Base-by-base conservation (phyloP, 345 rosid genomes). In the Zanthoxylum bungeanum region DNA sequence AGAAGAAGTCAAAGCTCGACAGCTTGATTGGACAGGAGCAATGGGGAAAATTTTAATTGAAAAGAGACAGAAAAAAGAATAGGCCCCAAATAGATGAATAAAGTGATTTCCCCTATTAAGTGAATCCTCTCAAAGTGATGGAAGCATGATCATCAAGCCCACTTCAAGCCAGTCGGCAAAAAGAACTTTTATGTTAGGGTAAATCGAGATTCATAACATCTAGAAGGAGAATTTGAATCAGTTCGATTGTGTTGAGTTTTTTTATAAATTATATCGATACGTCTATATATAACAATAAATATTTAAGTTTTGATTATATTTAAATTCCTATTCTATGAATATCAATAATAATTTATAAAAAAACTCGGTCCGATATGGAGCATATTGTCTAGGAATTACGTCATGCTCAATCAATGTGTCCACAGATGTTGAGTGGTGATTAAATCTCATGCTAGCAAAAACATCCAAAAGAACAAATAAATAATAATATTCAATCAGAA, bases 391-490 rank as follows among this genome's bases (percentile, higher is more conserved):
- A 63, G 51, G 69, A 8, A 27, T 49, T 31, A 16, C n/a, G 51
- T 5, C 37, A 37, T 53, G 50, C 50, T 68, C 62, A 22, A 52
- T 51, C 55, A 68, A 37, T 34, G 19, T 19, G 58, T 49, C 40
- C 40, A 66, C 40, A 27, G 5, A 47, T 46, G 28, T 33, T 30
- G 70, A 49, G 42, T 66, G 10, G n/a, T 51, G 9, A 21, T 66
- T 44, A 19, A 34, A 8, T 30, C 60, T 66, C 60, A 24, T 46
- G 12, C 62, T 37, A 37, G 30, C 34, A 55, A 25, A 68, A 62
- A 39, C 21, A 37, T 14, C 27, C 72, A 53, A 68, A 55, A 17
- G 37, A 37, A 68, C 72, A 68, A 55, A 55, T 44, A 14, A 44
- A 44, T 44, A 44, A 19, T 44, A 44, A 12, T 44, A 14, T 44